Conservation (phyloP, 768 basidiomycete genomes). For the Tulasnella calospora region DNA sequence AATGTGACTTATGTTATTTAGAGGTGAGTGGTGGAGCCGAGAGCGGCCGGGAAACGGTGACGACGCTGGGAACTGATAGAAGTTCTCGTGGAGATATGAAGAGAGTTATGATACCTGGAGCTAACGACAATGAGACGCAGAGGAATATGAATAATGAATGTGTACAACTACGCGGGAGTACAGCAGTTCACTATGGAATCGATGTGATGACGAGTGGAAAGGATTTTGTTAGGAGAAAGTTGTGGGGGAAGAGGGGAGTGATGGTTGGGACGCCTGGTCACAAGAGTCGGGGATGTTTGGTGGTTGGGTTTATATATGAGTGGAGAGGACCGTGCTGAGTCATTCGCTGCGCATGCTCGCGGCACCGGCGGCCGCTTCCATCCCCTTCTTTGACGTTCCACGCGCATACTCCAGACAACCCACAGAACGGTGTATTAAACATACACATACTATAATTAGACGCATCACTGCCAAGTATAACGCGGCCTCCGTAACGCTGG, state of each 20-base stretch:
- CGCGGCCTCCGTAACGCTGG: too few species aligned
- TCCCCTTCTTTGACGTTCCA: neutral
- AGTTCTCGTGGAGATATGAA: neutral
- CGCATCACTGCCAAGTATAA: too few species aligned
- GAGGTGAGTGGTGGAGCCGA: neutral
- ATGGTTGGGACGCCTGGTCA: neutral
- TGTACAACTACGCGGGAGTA: neutral
- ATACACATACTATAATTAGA: too few species aligned
- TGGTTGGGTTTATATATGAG: neutral
- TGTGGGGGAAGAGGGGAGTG: neutral
- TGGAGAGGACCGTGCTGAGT: neutral
- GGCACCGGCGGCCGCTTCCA: neutral
- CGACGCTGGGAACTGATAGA: neutral
- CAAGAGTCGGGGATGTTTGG: neutral
- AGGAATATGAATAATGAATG: neutral
- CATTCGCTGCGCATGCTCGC: neutral
- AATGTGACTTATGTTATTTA: neutral
- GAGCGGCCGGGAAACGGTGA: neutral
- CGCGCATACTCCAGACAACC: too few species aligned
- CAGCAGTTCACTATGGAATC: neutral
- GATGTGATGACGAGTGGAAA: neutral
- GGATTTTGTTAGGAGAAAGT: neutral
- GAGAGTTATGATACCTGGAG: neutral
- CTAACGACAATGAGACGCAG: neutral
- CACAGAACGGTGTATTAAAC: too few species aligned